A percentile compares a stretch with the other conserved stretches of the same genome.
phyloP scores from a whole-genome alignment of 1,284 basidiomycete species.

The Malassezia sympodialis region DNA sequence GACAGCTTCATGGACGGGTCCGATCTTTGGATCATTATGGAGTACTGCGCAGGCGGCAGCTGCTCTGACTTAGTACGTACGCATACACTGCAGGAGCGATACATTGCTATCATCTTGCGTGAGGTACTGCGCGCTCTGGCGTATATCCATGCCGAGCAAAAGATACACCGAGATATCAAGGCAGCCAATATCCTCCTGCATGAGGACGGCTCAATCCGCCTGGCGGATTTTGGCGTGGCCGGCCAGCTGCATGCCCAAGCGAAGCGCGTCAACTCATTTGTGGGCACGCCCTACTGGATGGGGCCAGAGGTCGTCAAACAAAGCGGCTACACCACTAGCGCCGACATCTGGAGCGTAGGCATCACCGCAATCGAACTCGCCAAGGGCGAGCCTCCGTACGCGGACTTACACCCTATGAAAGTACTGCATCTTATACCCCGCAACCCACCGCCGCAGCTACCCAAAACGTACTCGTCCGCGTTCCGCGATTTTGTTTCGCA shows the following conservation, averaged over 20 bases:
- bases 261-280: slow-evolving; percentile 93
- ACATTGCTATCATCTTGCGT: slow-evolving; percentile 90
- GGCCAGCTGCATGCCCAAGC: slow-evolving; percentile 87
- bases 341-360: slow-evolving; percentile 62
- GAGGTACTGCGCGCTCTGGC: slow-evolving; percentile 85
- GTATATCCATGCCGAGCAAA: slow-evolving; percentile 89
- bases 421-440: slow-evolving; percentile 93
- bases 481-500: slow-evolving; percentile 88
- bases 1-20: slow-evolving; percentile 86
- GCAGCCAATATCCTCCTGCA: slow-evolving; percentile 91
- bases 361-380: slow-evolving; percentile 97
- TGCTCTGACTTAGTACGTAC: slow-evolving; percentile 52
- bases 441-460: slow-evolving; percentile 82
- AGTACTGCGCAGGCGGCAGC: slow-evolving; percentile 60
- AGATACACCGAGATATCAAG: slow-evolving; percentile 97
- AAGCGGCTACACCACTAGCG: slow-evolving; percentile 96
- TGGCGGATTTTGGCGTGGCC: slow-evolving; percentile 97
- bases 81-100: slow-evolving; percentile 97
- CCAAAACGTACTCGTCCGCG: slow-evolving; percentile 74
- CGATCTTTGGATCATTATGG: slow-evolving; percentile 98
- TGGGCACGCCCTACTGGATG: slow-evolving; percentile 71
- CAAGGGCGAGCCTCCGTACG: slow-evolving; percentile 92
- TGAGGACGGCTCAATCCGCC: slow-evolving; percentile 87
- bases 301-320: slow-evolving; percentile 99
- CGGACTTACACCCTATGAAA: slow-evolving; percentile 98